Base-by-base conservation (phyloP, 805 yeast species). In the Lachancea lanzarotensis region DNA sequence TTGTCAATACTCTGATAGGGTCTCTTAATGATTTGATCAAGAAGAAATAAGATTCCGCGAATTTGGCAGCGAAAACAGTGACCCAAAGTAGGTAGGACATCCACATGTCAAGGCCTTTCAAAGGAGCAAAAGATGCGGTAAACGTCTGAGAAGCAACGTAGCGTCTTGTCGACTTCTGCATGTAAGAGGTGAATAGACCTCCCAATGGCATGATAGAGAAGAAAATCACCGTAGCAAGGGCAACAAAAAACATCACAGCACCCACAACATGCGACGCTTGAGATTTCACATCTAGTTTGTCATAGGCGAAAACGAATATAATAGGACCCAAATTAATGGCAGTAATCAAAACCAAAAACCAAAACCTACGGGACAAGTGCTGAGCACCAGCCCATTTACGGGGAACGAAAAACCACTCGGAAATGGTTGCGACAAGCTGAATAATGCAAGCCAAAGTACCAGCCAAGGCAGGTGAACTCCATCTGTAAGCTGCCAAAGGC, bases 381-480 rank as follows among this genome's bases (percentile, higher is more conserved):
- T 91, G 98, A 66, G 98, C 97, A 69, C 99, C 98, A 30, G 98
- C 95, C 98, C 98, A 93, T 57, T 83, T 79, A 70, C 98, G 83
- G 55, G 98, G 98, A 50, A 93, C 98, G 60, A 89, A 93, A 64
- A 81, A 73, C 96, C 96, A 91, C 70, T 93, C 98, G 60, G 85
- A 79, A 31, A 89, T 47, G 25, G 98, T 90, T 41, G 98, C 98
- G 47, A 78, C 55, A 48, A 93, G 75, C 70, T 93, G 96, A 59
- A 93, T 78, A 40, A 77, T 63, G 49, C 81, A 69, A 43, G 97
- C 98, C 56, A 91, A 74, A 41, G 84, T 68, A 75, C 98, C 98
- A 69, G 91, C 98, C 56, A 90, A 72, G 43, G 96, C 95, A 53
- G 82, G 83, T 33, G 95, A 74, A 49, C 98, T 90, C 96, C 96